Percentiles rank a stretch among this genome's conserved stretches.
phyloP scores from a whole-genome alignment of 305 asterid genomes.

The Stenogyne calaminthoides region DNA sequence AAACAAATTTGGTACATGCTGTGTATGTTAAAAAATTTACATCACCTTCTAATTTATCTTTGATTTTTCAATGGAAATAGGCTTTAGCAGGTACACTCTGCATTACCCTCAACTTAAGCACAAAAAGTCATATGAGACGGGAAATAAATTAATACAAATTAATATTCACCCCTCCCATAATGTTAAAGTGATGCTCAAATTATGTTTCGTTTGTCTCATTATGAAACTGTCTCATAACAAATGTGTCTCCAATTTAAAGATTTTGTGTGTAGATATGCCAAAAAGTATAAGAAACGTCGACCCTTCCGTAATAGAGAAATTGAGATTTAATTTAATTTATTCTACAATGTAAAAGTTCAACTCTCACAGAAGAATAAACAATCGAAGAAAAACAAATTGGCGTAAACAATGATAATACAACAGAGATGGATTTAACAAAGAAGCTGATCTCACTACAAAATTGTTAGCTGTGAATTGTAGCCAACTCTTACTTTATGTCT shows the following conservation, averaged over 20 bases:
- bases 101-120: background rate
- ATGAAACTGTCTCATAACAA: too few species aligned
- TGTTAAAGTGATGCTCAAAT: too few species aligned
- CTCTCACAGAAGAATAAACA: background rate
- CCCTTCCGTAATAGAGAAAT: background rate
- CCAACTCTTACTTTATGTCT: conserved; percentile 72
- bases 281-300: background rate
- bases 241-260: too few species aligned
- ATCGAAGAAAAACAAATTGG: background rate
- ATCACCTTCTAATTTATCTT: background rate
- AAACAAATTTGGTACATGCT: too few species aligned
- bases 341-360: background rate
- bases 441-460: conserved; percentile 41
- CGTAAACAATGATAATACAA: conserved; percentile 10
- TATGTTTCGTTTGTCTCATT: too few species aligned
- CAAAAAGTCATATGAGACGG: too few species aligned
- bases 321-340: background rate
- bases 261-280: background rate
- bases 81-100: background rate
- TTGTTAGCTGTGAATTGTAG: conserved; percentile 44
- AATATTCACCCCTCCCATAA: too few species aligned
- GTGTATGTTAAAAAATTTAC: background rate
- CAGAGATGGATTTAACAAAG: background rate
- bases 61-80: background rate
- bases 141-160: too few species aligned